Evolutionary conservation across 208 protist species (phyloP).

Genomic region (Leptomonas pyrrhocoris): DNA sequence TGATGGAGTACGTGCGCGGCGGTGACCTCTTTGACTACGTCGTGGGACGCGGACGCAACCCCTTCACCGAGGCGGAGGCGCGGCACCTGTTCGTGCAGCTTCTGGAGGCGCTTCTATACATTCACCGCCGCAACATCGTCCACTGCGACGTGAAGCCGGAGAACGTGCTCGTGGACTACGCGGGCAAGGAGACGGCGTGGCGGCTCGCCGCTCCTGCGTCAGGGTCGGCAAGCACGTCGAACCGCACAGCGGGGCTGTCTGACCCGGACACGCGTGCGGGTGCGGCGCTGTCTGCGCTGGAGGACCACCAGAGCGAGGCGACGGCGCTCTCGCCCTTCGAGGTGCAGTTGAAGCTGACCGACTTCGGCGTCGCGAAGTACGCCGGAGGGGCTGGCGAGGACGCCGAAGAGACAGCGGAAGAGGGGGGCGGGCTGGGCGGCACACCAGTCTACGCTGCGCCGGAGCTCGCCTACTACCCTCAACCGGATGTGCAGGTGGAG

Average conservation of each 20-base stretch:
- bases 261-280: background rate
- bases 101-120: constrained; percentile 65
- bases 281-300: constrained; percentile 29
- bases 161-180: constrained; percentile 88
- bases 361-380: constrained; percentile 83
- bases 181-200: no score
- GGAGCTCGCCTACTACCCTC: constrained; percentile 39
- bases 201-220: background rate
- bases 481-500: background rate
- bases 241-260: background rate
- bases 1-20: constrained; percentile 81
- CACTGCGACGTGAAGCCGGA: constrained; percentile 98
- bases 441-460: constrained; percentile 76
- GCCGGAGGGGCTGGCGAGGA: constrained; percentile 24
- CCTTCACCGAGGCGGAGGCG: constrained; percentile 73
- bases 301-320: constrained; percentile 52
- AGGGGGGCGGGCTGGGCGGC: constrained; percentile 31
- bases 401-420: constrained; percentile 13
- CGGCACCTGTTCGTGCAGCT: constrained; percentile 68
- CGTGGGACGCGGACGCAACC: constrained; percentile 48
- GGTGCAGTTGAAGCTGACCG: constrained; percentile 68
- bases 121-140: constrained; percentile 88
- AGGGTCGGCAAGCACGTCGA: background rate
- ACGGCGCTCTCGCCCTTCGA: constrained; percentile 41
- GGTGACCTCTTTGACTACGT: constrained; percentile 87